phyloP scores from a whole-genome alignment of 441 rosid genomes.

The Populus hybrid region DNA sequence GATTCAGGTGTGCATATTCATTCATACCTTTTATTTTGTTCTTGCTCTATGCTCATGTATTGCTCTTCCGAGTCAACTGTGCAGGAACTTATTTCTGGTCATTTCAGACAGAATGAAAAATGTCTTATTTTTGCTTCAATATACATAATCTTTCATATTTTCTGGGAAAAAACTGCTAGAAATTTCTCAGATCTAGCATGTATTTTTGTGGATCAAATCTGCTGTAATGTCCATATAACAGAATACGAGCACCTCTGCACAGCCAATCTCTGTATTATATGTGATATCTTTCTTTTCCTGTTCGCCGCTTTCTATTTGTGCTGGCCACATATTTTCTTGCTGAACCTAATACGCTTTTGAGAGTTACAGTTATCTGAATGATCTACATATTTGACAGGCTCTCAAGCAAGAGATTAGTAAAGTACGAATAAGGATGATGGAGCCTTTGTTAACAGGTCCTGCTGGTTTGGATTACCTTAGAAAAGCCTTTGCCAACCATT shows the following conservation, averaged over 20 bases:
- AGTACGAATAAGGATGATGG: conserved; percentile 71
- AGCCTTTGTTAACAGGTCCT: conserved; percentile 77
- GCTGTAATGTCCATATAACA: background rate
- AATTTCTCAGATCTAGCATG: background rate
- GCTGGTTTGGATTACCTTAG: conserved; percentile 78
- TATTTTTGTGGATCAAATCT: background rate
- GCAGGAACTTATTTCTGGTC: background rate
- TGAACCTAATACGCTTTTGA: background rate
- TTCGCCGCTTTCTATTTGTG: background rate
- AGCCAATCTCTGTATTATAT: background rate
- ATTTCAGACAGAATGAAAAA: background rate
- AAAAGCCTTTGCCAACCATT: conserved; percentile 56
- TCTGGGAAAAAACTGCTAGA: background rate
- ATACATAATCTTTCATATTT: background rate
- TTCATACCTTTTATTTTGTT: background rate
- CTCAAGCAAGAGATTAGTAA: conserved; percentile 73
- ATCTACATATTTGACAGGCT: conserved; percentile 35
- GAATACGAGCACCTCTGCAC: background rate
- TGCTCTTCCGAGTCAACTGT: background rate
- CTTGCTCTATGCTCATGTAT: background rate
- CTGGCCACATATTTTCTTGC: background rate
- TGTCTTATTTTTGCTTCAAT: background rate
- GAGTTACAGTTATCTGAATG: background rate
- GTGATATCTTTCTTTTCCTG: background rate
- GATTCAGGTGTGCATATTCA: conserved; percentile 52